phyloP scores from a whole-genome alignment of 305 asterid species.

The Ajuga reptans region DNA sequence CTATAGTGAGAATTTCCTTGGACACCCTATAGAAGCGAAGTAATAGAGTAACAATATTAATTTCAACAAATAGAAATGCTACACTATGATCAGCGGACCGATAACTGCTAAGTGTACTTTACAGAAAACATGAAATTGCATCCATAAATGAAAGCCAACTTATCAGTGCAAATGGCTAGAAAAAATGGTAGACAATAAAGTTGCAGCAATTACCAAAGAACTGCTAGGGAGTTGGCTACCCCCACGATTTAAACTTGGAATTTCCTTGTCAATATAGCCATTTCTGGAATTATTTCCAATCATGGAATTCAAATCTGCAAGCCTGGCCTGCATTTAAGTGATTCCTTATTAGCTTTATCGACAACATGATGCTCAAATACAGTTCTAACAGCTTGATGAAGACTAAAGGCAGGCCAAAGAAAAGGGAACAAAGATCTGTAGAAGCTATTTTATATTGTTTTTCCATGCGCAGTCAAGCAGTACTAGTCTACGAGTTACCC shows the following conservation, averaged over 20 bases:
- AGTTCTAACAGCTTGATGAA: slow-evolving; percentile 3
- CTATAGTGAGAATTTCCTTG: slow-evolving; percentile 39
- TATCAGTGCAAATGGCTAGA: slow-evolving; percentile 5
- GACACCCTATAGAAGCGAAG: slow-evolving; percentile 39
- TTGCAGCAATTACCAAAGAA: slow-evolving; percentile 46
- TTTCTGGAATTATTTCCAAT: slow-evolving; percentile 52
- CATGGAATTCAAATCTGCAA: slow-evolving; percentile 56
- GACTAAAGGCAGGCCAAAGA: slow-evolving; percentile 1
- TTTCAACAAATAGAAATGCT: not conserved
- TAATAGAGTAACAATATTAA: slow-evolving; percentile 5
- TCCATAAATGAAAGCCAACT: slow-evolving; percentile 9
- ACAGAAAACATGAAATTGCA: not conserved
- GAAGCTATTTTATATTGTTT: too few relatives aligned
- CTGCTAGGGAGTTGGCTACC: slow-evolving; percentile 46
- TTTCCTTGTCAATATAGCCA: slow-evolving; percentile 38
- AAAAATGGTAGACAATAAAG: not conserved
- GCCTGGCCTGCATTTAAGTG: slow-evolving; percentile 56
- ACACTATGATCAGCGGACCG: not conserved
- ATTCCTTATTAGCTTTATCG: slow-evolving; percentile 23
- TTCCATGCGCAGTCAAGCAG: not conserved
- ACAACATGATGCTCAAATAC: slow-evolving; percentile 17
- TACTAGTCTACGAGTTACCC: not conserved
- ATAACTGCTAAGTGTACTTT: not conserved
- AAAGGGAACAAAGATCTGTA: not conserved
- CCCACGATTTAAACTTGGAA: slow-evolving; percentile 36